phyloP scores from a whole-genome alignment of 2,329 filamentous ascomycete genomes.

The Aspergillus uvarum region DNA sequence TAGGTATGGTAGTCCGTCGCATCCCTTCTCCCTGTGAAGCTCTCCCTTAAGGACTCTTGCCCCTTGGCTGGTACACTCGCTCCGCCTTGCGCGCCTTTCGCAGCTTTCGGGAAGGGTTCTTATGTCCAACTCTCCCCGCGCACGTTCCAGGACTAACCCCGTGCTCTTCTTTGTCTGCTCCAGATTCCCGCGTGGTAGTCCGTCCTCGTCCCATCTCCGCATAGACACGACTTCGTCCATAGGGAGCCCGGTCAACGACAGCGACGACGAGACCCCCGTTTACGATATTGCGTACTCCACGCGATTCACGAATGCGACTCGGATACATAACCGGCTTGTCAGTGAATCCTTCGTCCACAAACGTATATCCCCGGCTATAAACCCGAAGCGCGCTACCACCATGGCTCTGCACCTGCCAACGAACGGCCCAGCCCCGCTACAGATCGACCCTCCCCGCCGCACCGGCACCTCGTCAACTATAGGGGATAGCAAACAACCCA shows the following conservation, averaged over 20 bases:
- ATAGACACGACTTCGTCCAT: slow-evolving; percentile 31
- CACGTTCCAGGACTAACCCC: slow-evolving; percentile 27
- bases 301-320: slow-evolving; percentile 39
- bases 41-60: slow-evolving; percentile 2
- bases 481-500: slow-evolving; percentile 43
- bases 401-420: slow-evolving; percentile 48
- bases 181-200: slow-evolving; percentile 43
- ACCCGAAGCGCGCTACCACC: slow-evolving; percentile 37
- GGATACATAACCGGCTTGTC: slow-evolving; percentile 42
- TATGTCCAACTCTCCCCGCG: slow-evolving; percentile 22
- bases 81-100: slow-evolving; percentile 8
- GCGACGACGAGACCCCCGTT: slow-evolving; percentile 30
- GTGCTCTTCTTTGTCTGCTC: slow-evolving; percentile 23
- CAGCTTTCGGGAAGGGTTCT: slow-evolving; percentile 16
- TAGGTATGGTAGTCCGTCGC: slow-evolving; percentile 34
- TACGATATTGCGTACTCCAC: slow-evolving; percentile 24
- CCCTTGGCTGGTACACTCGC: slow-evolving; percentile 5
- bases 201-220: slow-evolving; percentile 33
- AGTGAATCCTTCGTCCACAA: slow-evolving; percentile 53
- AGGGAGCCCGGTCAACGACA: slow-evolving; percentile 28
- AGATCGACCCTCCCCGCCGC: slow-evolving; percentile 39
- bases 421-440: slow-evolving; percentile 44
- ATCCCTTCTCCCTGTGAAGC: slow-evolving; percentile 4
- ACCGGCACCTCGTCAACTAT: slow-evolving; percentile 36
- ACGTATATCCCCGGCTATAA: slow-evolving; percentile 69